A percentile compares a stretch with the other conserved stretches of the same genome.
Conservation (phyloP, 805 yeast species). For the Metschnikowia anglica region DNA sequence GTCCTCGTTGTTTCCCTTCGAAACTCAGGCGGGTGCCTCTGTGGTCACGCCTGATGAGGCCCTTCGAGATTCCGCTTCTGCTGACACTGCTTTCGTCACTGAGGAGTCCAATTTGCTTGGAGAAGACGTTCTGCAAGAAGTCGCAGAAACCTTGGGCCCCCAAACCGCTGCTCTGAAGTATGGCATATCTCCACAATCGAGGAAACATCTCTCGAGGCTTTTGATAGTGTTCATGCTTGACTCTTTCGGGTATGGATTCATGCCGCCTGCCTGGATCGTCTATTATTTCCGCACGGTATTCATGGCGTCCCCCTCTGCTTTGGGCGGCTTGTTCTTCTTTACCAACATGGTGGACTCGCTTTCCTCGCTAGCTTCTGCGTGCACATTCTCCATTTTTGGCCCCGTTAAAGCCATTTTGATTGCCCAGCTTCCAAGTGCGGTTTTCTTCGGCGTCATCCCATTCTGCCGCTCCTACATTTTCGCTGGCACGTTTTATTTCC, state of each 20-base stretch:
- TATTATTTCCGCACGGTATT: constrained; percentile 69
- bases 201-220: constrained; percentile 45
- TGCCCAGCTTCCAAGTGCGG: constrained; percentile 77
- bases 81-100: constrained; percentile 1
- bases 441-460: constrained; percentile 50
- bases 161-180: constrained; percentile 17
- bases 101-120: constrained; percentile 11
- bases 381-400: constrained; percentile 63
- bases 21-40: neutral
- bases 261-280: constrained; percentile 86
- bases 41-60: neutral
- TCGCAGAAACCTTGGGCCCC: neutral
- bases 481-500: constrained; percentile 56
- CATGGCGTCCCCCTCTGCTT: constrained; percentile 48
- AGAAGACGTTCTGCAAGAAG: constrained; percentile 4
- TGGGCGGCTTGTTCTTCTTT: constrained; percentile 68
- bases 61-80: neutral
- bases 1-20: neutral
- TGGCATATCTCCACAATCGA: constrained; percentile 45
- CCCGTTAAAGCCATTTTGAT: constrained; percentile 73
- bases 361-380: constrained; percentile 76
- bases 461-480: constrained; percentile 29
- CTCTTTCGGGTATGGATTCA: constrained; percentile 84
- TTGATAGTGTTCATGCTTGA: constrained; percentile 73
- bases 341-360: constrained; percentile 63